These are phyloP conservation scores for Catharanthus roseus DNA, from an alignment of 257 asterid genomes.

Conservation along the genomic window DNA sequence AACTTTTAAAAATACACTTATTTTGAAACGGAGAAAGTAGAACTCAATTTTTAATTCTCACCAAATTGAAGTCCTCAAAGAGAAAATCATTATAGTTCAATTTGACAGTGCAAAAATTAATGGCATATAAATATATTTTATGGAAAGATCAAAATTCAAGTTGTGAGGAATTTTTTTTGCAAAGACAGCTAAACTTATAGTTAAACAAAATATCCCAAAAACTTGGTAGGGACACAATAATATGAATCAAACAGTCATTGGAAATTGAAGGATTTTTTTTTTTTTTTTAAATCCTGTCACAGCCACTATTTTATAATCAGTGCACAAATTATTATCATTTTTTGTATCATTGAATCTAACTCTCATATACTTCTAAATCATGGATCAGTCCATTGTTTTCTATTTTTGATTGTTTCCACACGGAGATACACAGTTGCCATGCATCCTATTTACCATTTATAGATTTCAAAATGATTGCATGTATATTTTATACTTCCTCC, in stretches of 20 bases:
- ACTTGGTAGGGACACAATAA: slow-evolving; percentile 12
- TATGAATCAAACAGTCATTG: slow-evolving; percentile 8
- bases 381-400: not conserved
- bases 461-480: too few relatives aligned
- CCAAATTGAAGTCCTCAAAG: not conserved
- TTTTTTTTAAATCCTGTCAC: not conserved
- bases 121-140: not conserved
- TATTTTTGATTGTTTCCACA: not conserved
- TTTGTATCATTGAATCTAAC: not conserved
- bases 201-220: not conserved
- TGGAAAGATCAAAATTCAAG: not conserved
- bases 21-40: too few relatives aligned
- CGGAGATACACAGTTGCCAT: too few relatives aligned
- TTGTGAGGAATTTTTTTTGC: not conserved
- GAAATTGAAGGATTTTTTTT: not conserved
- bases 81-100: not conserved
- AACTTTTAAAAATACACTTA: too few relatives aligned
- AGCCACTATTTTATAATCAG: slow-evolving; percentile 1
- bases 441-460: too few relatives aligned
- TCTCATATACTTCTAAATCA: slow-evolving; percentile 5
- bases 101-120: not conserved
- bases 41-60: too few relatives aligned
- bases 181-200: slow-evolving; percentile 20
- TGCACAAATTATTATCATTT: not conserved
- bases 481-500: too few relatives aligned